A percentile compares a stretch with the other conserved stretches of the same genome.
These are phyloP conservation scores for Periconia digitata DNA, from an alignment of 2,329 filamentous ascomycete species.

Conservation along the genomic window DNA sequence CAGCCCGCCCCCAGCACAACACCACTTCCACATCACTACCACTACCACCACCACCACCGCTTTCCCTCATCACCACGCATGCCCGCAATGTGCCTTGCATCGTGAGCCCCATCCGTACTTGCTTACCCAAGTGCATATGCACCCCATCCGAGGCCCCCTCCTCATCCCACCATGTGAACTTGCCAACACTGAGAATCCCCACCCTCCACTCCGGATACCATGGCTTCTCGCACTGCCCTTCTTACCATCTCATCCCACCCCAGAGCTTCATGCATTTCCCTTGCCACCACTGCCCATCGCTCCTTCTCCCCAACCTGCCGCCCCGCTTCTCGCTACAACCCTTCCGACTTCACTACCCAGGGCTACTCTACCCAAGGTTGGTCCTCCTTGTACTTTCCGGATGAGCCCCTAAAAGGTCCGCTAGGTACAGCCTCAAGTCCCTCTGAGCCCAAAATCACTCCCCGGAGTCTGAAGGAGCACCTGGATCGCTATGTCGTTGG, in stretches of 20 bases:
- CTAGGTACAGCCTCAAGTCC: constrained; percentile 60
- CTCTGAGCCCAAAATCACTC: constrained; percentile 61
- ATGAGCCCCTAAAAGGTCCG: constrained; percentile 63
- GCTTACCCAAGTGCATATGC: too few relatives aligned
- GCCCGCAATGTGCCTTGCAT: not conserved
- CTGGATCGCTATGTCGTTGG: constrained; percentile 96
- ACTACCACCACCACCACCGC: not conserved
- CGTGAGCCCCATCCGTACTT: constrained; percentile 8
- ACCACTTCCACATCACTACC: not conserved
- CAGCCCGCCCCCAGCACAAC: too few relatives aligned
- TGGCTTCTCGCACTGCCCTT: constrained; percentile 26
- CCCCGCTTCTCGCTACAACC: constrained; percentile 25
- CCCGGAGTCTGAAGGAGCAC: constrained; percentile 75
- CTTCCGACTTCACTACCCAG: constrained; percentile 56
- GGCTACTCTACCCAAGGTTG: constrained; percentile 66
- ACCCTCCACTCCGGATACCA: constrained; percentile 14
- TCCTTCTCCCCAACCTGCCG: constrained; percentile 40
- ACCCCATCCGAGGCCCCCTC: constrained; percentile 2
- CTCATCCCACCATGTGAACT: constrained; percentile 17
- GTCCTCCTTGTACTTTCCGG: constrained; percentile 64
- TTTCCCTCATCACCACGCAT: not conserved
- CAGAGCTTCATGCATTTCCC: constrained; percentile 43
- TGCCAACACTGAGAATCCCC: constrained; percentile 6
- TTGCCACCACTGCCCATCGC: constrained; percentile 34
- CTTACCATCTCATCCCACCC: constrained; percentile 40